These are phyloP conservation scores for Pyricularia sp. DNA, from an alignment of 2,329 filamentous ascomycete species.

Conservation along the genomic window DNA sequence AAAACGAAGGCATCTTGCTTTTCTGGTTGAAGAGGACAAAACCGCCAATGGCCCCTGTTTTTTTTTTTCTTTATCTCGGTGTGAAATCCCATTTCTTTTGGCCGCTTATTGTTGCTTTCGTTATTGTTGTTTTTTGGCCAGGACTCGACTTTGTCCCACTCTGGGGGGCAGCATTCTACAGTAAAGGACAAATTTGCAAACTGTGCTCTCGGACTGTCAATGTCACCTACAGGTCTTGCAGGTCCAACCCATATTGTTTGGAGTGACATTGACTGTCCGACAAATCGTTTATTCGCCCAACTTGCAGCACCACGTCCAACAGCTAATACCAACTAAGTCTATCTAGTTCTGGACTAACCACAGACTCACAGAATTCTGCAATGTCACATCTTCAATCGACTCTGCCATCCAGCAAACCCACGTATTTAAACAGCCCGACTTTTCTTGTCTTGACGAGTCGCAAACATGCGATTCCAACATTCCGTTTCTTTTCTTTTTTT, in stretches of 20 bases:
- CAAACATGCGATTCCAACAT: neutral
- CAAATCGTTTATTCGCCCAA: neutral
- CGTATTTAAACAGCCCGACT: neutral
- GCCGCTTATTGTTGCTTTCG: neutral
- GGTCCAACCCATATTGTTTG: neutral
- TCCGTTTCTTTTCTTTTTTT: neutral
- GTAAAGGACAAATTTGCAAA: neutral
- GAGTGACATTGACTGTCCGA: neutral
- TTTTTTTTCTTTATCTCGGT: neutral
- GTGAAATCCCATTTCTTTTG: neutral
- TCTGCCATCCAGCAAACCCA: neutral
- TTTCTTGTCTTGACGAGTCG: neutral
- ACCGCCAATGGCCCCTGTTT: neutral
- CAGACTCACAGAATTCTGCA: neutral
- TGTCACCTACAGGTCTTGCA: no score
- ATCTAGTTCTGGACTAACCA: no score
- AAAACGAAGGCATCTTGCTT: neutral
- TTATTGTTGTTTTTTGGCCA: neutral
- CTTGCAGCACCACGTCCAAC: constrained; percentile 49
- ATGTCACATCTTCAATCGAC: neutral
- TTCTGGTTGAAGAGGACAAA: neutral
- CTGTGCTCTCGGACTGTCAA: neutral
- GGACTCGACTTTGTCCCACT: neutral
- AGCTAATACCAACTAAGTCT: no score
- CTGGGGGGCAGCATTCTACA: no score